Evolutionary conservation across 345 rosid genomes (phyloP), one percentile per base, ranked within the genome.

Genomic region (Pistacia vera): DNA sequence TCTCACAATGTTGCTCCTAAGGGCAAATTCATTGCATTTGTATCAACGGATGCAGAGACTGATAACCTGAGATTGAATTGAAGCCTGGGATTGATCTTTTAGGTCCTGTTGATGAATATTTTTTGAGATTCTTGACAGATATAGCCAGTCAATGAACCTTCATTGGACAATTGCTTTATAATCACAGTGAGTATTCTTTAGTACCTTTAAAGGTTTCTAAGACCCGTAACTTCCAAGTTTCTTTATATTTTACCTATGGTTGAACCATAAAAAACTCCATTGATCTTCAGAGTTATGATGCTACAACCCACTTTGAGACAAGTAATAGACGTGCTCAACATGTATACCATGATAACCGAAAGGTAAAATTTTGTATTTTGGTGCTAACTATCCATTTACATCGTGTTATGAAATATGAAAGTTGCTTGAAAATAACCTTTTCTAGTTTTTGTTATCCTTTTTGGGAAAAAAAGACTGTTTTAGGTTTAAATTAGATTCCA

Each of bases 1-100:
- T 69, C 97, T 65, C 99, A 93, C 86, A 96, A 93, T 63, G 99
- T 93, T 28, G 98, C 99, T 79, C 97, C 98, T 62, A 91, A 88
- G 85, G 98, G 98, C 17, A 92, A 92, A 77, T 94, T 86, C 85
- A 92, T 94, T 67, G 98, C 98, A 44, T 92, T 94, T 82, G 97
- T 94, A 63, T 94, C 95, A 9, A 86, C 97, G 9, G 97, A 91
- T 84, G 99, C 99, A 0, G 97, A 96, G 88, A 93, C 97, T 49
- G 93, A 92, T 70, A 74, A 86, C 71, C 98, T 67, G 85, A 88
- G 78, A 64, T 77, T 51, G 98, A 94, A 82, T 85, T 94, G 73
- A 85, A 86, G 86, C 92, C 95, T 51, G 98, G 98, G 70, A 86
- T 90, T 74, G 90, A 91, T 76, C 97, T 94, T 80, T 85, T 94